Conservation (phyloP, 208 protist species). For the Trypanosoma vivax region DNA sequence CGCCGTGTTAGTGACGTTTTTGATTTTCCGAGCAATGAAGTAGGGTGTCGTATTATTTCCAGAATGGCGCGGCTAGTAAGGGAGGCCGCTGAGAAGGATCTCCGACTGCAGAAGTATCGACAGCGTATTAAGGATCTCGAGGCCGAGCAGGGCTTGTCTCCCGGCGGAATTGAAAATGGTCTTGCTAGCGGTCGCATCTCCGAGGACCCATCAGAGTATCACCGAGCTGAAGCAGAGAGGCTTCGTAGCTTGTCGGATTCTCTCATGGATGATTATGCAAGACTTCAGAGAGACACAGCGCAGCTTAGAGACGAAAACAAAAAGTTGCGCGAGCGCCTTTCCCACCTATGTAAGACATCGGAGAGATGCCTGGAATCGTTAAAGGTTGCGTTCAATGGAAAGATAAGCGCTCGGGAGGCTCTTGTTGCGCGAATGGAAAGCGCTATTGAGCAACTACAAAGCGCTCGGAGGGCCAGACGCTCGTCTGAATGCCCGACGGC, state of each 20-base stretch:
- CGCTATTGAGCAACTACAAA: constrained; percentile 1
- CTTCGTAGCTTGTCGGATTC: not conserved
- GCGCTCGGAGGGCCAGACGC: not conserved
- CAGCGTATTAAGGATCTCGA: constrained; percentile 1
- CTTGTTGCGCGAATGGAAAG: not conserved
- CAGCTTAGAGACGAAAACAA: too few relatives aligned
- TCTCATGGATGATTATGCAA: too few relatives aligned
- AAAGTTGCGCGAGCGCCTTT: not conserved
- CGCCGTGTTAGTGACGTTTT: not conserved
- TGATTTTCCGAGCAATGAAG: not conserved
- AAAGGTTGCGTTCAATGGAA: not conserved
- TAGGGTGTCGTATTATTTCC: not conserved
- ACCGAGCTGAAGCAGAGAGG: too few relatives aligned
- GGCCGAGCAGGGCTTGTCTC: not conserved
- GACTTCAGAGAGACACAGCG: too few relatives aligned
- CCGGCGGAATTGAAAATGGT: too few relatives aligned
- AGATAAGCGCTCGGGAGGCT: not conserved
- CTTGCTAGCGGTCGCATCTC: too few relatives aligned
- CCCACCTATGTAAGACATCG: not conserved
- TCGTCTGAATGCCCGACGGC: not conserved
- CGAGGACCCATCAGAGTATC: too few relatives aligned
- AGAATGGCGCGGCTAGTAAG: not conserved
- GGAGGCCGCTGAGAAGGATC: constrained; percentile 6
- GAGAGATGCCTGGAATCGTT: not conserved
- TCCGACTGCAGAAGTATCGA: not conserved